Base-by-base conservation (phyloP, 768 basidiomycete species). In the Phlegmacium glaucopus region DNA sequence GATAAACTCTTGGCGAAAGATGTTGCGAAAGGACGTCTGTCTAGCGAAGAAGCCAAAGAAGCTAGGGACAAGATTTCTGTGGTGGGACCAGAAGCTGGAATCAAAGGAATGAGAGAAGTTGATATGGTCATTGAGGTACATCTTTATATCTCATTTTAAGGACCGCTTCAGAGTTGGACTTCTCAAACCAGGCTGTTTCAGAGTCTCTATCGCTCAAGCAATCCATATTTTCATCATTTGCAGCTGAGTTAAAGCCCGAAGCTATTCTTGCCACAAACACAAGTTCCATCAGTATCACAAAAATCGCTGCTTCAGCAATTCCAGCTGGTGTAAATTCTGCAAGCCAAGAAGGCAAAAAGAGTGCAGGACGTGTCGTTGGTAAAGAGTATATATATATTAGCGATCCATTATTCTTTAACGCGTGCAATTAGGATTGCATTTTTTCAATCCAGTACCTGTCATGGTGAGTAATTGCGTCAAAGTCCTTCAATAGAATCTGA, bases 381-480 rank as follows among this genome's bases (percentile, higher is more conserved):
- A 56, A 3, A 29, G 38, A 1, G 11, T 16, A 12, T 39, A 9
- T 11, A 17, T 28, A 34, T 18, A 4, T 12, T n/a, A 4, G 6
- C 38, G 3, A 6, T 22, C 22, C 3, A 26, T 9, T 25, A 17
- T 26, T 13, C 16, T 36, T 44, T 27, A 48, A 22, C 12, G 9
- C 9, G 22, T 25, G 18, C 16, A 36, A 22, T 22, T 41, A 92
- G 90, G 85, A 10, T 71, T 95, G 35, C 93, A 95, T 63, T 96
- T 94, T 74, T 95, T 96, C 72, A 95, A 97, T 60, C 94, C 94
- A 4, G 94, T 96, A 4, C 94, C 94, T 3, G 89, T 95, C 27
- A 96, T 96, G 94, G 90, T 90, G 60, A 42, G 79, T 54, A 39
- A 10, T 13, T 29, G 36, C 17, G 39, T 13, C 9, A 7, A 28